A percentile compares a stretch with the other conserved stretches of the same genome.
Evolutionary conservation across 768 basidiomycete genomes (phyloP).

Genomic region (Phlegmacium glaucopus): DNA sequence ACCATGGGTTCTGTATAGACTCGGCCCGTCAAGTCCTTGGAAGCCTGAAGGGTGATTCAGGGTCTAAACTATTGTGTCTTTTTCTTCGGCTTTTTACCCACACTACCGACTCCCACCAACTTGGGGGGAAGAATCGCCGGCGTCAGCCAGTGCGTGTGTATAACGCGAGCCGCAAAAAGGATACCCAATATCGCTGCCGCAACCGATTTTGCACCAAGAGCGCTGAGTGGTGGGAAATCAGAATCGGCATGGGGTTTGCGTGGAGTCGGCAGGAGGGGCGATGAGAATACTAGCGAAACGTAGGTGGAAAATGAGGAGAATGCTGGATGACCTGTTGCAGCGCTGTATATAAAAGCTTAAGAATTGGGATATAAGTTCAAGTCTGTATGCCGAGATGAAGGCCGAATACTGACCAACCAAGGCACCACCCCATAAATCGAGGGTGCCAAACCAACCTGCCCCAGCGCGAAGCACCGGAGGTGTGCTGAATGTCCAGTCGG

Average conservation of each 20-base stretch:
- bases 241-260: slow-evolving; percentile 20
- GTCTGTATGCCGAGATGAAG: neutral
- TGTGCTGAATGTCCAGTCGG: slow-evolving; percentile 42
- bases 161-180: slow-evolving; percentile 33
- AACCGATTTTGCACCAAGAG: slow-evolving; percentile 30
- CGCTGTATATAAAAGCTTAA: slow-evolving; percentile 29
- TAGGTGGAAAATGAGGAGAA: slow-evolving; percentile 23
- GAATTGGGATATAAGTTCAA: neutral
- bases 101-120: neutral
- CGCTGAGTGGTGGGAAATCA: slow-evolving; percentile 18
- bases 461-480: slow-evolving; percentile 42
- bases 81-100: slow-evolving; percentile 12
- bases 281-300: slow-evolving; percentile 17
- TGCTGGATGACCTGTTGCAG: slow-evolving; percentile 27
- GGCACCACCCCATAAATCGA: slow-evolving; percentile 53
- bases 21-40: no score
- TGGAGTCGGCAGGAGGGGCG: slow-evolving; percentile 10
- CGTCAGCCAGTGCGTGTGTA: slow-evolving; percentile 25
- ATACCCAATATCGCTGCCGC: slow-evolving; percentile 28
- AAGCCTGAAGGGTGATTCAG: no score
- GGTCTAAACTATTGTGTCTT: slow-evolving; percentile 5
- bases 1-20: no score
- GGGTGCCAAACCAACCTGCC: slow-evolving; percentile 34
- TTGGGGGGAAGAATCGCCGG: neutral
- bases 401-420: slow-evolving; percentile 31